Conservation (phyloP, 2,329 filamentous ascomycete species). For the Lachnellula subtilissima region DNA sequence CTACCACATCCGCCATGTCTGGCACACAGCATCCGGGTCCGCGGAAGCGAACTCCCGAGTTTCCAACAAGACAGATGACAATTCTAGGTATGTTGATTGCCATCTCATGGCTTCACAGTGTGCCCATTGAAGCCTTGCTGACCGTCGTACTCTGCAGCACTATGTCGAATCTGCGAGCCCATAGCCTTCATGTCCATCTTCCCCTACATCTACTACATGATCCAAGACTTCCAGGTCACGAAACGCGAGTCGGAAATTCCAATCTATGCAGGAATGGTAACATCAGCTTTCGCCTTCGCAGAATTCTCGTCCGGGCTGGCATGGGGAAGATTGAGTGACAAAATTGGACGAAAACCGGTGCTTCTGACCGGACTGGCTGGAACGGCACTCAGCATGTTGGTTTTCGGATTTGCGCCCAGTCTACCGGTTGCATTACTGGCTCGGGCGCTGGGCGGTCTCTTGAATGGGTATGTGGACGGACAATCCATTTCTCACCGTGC, state of each 20-base stretch:
- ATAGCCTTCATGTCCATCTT: slow-evolving; percentile 99
- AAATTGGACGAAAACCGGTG: slow-evolving; percentile 86
- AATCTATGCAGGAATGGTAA: slow-evolving; percentile 92
- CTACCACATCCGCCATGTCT: slow-evolving; percentile 18
- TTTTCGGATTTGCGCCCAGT: slow-evolving; percentile 85
- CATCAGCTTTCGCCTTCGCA: slow-evolving; percentile 90
- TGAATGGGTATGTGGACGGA: slow-evolving; percentile 70
- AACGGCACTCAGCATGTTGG: slow-evolving; percentile 85
- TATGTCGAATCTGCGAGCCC: slow-evolving; percentile 95
- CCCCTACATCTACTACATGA: slow-evolving; percentile 97
- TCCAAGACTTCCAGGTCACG: slow-evolving; percentile 83
- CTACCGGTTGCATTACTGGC: slow-evolving; percentile 80
- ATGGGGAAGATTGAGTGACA: slow-evolving; percentile 91
- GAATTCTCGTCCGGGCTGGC: slow-evolving; percentile 90
- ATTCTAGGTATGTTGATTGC: slow-evolving; percentile 43
- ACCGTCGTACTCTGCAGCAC: slow-evolving; percentile 46
- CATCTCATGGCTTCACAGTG: background rate
- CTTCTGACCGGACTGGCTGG: slow-evolving; percentile 84
- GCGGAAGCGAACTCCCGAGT: slow-evolving; percentile 33
- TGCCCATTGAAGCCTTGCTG: background rate
- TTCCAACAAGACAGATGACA: slow-evolving; percentile 45
- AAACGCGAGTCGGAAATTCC: slow-evolving; percentile 75
- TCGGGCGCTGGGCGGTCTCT: slow-evolving; percentile 78
- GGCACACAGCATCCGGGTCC: slow-evolving; percentile 27
- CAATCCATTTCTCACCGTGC: background rate